phyloP scores from a whole-genome alignment of 1,284 basidiomycete species.

The Schizophyllum commune region DNA sequence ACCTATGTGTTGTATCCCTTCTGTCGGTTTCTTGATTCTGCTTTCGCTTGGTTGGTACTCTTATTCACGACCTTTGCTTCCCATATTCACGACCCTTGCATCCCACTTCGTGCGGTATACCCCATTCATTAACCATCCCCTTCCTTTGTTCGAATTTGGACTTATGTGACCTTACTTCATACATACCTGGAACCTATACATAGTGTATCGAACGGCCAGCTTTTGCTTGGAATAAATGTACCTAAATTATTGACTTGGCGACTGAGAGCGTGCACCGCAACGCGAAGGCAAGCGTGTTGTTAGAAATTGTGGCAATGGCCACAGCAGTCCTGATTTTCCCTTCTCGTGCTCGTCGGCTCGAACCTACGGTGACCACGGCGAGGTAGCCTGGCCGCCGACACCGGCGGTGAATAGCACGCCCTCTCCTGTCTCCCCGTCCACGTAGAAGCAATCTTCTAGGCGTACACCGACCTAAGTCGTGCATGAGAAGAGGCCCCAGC shows the following conservation, averaged over 20 bases:
- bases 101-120: neutral
- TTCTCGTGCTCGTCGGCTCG: neutral
- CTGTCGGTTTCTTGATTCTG: neutral
- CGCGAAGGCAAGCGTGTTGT: too few species aligned
- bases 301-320: too few species aligned
- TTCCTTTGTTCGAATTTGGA: neutral
- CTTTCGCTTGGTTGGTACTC: neutral
- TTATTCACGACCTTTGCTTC: neutral
- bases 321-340: too few species aligned
- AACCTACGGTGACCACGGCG: constrained; percentile 47
- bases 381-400: constrained; percentile 49
- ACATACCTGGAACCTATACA: neutral
- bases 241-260: too few species aligned
- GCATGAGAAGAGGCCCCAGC: neutral
- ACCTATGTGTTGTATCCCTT: neutral
- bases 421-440: constrained; percentile 40
- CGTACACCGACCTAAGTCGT: constrained; percentile 57
- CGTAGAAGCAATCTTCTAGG: constrained; percentile 77
- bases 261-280: too few species aligned
- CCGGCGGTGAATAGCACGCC: constrained; percentile 53
- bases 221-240: too few species aligned
- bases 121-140: neutral
- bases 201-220: too few species aligned
- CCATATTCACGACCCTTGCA: neutral
- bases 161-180: neutral